Conservation (phyloP, 2,329 filamentous ascomycete species). For the Xylariomycetidae sp. region DNA sequence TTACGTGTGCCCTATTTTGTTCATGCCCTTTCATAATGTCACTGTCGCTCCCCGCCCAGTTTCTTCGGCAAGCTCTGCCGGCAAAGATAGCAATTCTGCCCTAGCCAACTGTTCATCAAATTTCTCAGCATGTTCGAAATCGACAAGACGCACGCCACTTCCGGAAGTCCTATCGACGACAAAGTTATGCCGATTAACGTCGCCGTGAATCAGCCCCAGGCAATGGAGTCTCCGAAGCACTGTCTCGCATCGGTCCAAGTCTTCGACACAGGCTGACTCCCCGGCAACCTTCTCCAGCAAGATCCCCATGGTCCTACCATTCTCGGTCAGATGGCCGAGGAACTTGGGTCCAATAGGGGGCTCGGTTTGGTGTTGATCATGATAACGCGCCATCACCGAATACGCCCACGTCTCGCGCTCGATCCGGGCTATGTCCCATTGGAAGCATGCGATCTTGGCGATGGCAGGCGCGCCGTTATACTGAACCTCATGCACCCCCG, state of each 20-base stretch:
- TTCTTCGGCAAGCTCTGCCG: conserved; percentile 9
- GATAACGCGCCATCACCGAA: conserved; percentile 7
- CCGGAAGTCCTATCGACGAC: conserved; percentile 10
- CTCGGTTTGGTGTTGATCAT: conserved; percentile 7
- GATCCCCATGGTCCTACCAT: conserved; percentile 17
- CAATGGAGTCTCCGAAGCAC: conserved; percentile 12
- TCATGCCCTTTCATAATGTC: no score
- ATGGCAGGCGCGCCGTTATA: conserved; percentile 11
- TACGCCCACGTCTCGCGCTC: conserved; percentile 17
- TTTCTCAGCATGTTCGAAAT: conserved; percentile 12
- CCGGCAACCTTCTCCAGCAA: conserved; percentile 18
- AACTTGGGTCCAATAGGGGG: conserved; percentile 15
- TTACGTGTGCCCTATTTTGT: no score
- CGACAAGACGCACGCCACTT: conserved; percentile 10
- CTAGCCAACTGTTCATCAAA: conserved; percentile 10
- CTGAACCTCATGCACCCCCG: conserved; percentile 15
- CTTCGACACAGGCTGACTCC: conserved; percentile 7
- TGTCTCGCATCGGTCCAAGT: conserved; percentile 15
- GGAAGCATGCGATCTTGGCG: conserved; percentile 19
- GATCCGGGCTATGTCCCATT: conserved; percentile 16
- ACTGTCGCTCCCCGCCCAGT: conserved; percentile 12
- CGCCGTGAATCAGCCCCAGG: conserved; percentile 11
- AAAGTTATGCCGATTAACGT: conserved; percentile 13
- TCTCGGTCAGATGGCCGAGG: conserved; percentile 18
- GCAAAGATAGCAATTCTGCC: conserved; percentile 7